Evolutionary conservation across 176 grass and related monocot genomes (phyloP).

Genomic region (Aegilops sharonensis): DNA sequence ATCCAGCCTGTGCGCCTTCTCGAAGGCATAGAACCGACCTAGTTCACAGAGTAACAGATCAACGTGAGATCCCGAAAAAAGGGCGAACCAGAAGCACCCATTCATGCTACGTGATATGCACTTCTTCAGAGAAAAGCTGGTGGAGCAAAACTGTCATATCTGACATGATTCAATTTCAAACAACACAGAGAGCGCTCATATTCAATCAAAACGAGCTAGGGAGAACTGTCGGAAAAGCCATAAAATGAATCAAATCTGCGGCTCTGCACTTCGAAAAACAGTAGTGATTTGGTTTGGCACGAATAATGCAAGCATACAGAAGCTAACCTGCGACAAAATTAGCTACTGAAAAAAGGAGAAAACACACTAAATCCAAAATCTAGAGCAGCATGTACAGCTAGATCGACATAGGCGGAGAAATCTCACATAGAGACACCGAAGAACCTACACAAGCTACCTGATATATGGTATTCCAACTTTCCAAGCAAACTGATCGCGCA

Average conservation of each 20-base stretch:
- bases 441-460: neutral
- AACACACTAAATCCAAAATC: neutral
- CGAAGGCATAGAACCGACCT: slow-evolving; percentile 96
- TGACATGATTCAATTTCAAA: neutral
- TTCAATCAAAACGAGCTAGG: neutral
- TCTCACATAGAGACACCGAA: neutral
- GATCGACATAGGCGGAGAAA: neutral
- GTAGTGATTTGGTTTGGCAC: neutral
- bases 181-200: neutral
- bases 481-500: slow-evolving; percentile 7
- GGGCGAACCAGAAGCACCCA: slow-evolving; percentile 3
- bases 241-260: neutral
- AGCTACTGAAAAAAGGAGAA: neutral
- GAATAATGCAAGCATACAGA: neutral
- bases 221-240: neutral
- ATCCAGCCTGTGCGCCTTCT: slow-evolving; percentile 88
- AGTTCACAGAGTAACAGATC: slow-evolving; percentile 6
- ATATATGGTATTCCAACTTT: neutral
- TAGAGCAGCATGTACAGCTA: neutral
- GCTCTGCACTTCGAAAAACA: neutral
- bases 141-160: neutral
- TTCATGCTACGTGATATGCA: neutral
- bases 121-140: neutral
- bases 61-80: neutral
- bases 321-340: neutral